phyloP scores from a whole-genome alignment of 2,329 filamentous ascomycete genomes.

The Aspergillus transmontanensis region DNA sequence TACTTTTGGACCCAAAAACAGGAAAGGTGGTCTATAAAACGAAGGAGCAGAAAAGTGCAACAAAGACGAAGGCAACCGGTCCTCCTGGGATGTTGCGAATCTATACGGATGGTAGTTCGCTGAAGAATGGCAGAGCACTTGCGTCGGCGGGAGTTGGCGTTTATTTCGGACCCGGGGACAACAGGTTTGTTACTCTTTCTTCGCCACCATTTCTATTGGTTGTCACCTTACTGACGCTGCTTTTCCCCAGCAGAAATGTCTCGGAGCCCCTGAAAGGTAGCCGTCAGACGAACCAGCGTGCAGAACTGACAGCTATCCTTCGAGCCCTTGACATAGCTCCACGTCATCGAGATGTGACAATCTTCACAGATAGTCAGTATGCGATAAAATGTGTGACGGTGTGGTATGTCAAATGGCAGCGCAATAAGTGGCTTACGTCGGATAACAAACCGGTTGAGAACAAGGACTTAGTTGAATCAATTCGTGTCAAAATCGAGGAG shows the following conservation, averaged over 20 bases:
- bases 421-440: slow-evolving; percentile 76
- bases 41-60: slow-evolving; percentile 50
- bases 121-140: slow-evolving; percentile 58
- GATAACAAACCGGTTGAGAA: slow-evolving; percentile 77
- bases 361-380: slow-evolving; percentile 89
- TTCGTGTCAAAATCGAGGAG: slow-evolving; percentile 71
- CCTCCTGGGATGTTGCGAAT: slow-evolving; percentile 58
- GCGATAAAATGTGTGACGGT: slow-evolving; percentile 84
- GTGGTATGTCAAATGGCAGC: slow-evolving; percentile 79
- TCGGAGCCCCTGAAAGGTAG: slow-evolving; percentile 74
- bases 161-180: slow-evolving; percentile 63
- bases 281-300: slow-evolving; percentile 89
- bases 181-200: slow-evolving; percentile 47
- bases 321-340: slow-evolving; percentile 79
- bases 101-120: slow-evolving; percentile 65
- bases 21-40: slow-evolving; percentile 61
- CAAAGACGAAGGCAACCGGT: slow-evolving; percentile 47
- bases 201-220: background rate
- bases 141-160: slow-evolving; percentile 65
- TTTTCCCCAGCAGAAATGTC: slow-evolving; percentile 58
- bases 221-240: slow-evolving; percentile 26
- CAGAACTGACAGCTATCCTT: slow-evolving; percentile 87
- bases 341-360: slow-evolving; percentile 67
- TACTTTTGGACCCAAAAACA: slow-evolving; percentile 56
- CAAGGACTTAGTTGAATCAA: slow-evolving; percentile 75